A percentile compares a stretch with the other conserved stretches of the same genome.
Evolutionary conservation across 768 basidiomycete species (phyloP).

Genomic region (Psilocybe tampanensis): DNA sequence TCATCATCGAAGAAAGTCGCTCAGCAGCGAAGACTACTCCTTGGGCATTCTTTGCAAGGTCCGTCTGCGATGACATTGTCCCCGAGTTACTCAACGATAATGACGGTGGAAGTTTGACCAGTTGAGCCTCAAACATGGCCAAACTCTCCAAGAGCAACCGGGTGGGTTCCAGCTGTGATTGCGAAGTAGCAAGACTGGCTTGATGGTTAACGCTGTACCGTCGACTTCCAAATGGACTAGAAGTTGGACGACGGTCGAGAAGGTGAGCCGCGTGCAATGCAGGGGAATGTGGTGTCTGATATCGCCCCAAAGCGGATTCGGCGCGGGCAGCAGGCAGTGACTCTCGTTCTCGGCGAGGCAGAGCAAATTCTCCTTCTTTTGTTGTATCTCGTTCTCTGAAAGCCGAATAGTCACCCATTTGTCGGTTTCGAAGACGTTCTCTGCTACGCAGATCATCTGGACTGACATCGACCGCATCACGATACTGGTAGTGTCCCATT

Average conservation of each 20-base stretch:
- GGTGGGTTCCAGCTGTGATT: slow-evolving; percentile 55
- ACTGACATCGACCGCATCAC: slow-evolving; percentile 23
- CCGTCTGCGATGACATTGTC: slow-evolving; percentile 41
- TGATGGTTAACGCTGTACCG: slow-evolving; percentile 18
- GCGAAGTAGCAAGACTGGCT: slow-evolving; percentile 20
- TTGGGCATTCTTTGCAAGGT: slow-evolving; percentile 64
- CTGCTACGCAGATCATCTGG: slow-evolving; percentile 10
- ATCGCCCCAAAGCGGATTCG: slow-evolving; percentile 25
- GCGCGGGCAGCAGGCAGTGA: slow-evolving; percentile 18
- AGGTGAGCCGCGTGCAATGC: slow-evolving; percentile 19
- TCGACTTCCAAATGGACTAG: slow-evolving; percentile 29
- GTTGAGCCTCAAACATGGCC: slow-evolving; percentile 66
- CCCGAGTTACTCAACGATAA: slow-evolving; percentile 19
- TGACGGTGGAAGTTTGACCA: slow-evolving; percentile 51
- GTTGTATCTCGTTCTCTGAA: slow-evolving; percentile 3
- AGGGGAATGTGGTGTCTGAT: slow-evolving; percentile 14
- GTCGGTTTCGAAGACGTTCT: slow-evolving; percentile 36
- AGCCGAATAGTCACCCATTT: slow-evolving; percentile 42
- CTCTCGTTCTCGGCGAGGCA: slow-evolving; percentile 17
- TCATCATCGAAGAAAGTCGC: slow-evolving; percentile 62
- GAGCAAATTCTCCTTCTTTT: slow-evolving; percentile 7
- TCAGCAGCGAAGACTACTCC: slow-evolving; percentile 68
- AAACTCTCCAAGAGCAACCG: slow-evolving; percentile 73
- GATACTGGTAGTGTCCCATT: slow-evolving; percentile 51
- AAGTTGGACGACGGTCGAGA: slow-evolving; percentile 19